Conservation (phyloP, 768 basidiomycete species). For the Russula lepida region DNA sequence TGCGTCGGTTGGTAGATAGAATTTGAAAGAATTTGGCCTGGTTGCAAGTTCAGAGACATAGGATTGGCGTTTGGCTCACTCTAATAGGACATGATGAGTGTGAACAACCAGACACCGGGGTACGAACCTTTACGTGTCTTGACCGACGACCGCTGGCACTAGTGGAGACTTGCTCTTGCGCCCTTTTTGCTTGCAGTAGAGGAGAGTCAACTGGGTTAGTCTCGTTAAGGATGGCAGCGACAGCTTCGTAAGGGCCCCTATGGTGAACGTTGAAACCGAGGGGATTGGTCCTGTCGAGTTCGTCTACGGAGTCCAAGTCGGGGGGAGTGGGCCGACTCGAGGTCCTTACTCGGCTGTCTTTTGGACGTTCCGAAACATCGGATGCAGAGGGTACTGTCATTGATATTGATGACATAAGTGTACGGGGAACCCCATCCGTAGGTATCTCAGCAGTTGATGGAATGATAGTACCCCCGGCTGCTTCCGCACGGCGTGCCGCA, state of each 20-base stretch:
- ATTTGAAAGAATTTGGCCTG: constrained; percentile 28
- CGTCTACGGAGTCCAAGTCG: constrained; percentile 63
- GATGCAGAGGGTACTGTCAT: constrained; percentile 4
- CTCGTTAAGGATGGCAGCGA: constrained; percentile 24
- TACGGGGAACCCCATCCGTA: background rate
- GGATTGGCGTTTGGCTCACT: constrained; percentile 15
- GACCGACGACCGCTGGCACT: background rate
- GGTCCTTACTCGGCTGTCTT: constrained; percentile 24
- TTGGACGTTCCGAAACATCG: constrained; percentile 13
- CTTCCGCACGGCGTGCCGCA: background rate
- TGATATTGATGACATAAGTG: constrained; percentile 10
- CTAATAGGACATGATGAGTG: constrained; percentile 3
- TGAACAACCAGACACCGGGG: background rate
- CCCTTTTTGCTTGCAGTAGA: constrained; percentile 1
- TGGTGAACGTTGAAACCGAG: constrained; percentile 59
- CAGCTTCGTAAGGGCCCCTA: constrained; percentile 66
- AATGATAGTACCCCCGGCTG: background rate
- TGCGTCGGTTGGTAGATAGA: constrained; percentile 18
- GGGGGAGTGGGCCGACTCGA: constrained; percentile 24
- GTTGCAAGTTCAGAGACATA: constrained; percentile 25
- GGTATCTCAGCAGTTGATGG: background rate
- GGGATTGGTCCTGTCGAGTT: constrained; percentile 69
- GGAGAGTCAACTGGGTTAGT: constrained; percentile 13
- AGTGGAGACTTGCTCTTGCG: constrained; percentile 11
- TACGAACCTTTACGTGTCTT: constrained; percentile 4